Conservation (phyloP, 1,284 basidiomycete species). For the Bjerkandera adusta region DNA sequence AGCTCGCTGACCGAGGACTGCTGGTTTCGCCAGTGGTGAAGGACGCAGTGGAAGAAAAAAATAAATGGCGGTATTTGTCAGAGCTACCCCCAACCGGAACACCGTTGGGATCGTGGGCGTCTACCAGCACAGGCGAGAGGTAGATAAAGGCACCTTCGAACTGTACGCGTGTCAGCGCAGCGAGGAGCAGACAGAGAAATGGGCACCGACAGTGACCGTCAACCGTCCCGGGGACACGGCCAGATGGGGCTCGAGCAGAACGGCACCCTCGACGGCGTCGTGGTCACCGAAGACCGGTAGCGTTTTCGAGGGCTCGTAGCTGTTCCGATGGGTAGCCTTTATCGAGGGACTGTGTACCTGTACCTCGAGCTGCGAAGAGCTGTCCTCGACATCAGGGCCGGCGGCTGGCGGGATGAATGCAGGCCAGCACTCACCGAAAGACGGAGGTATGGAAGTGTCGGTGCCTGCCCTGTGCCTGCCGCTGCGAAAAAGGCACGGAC, state of each 20-base stretch:
- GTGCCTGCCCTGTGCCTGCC: conserved; percentile 11
- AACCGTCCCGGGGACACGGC: conserved; percentile 50
- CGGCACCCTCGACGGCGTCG: conserved; percentile 56
- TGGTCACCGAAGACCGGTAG: conserved; percentile 59
- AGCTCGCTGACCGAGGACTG: conserved; percentile 39
- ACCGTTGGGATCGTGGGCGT: conserved; percentile 27
- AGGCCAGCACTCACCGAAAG: conserved; percentile 28
- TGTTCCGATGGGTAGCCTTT: conserved; percentile 41
- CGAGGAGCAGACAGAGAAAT: not conserved
- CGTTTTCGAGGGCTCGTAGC: conserved; percentile 34
- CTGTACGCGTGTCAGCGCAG: conserved; percentile 31
- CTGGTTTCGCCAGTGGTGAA: conserved; percentile 39
- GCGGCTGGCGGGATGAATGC: not conserved
- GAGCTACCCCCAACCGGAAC: conserved; percentile 19
- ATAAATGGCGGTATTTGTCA: conserved; percentile 48
- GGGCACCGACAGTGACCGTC: conserved; percentile 47
- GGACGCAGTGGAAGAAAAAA: conserved; percentile 52
- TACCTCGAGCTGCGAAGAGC: conserved; percentile 56
- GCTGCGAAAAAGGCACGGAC: conserved; percentile 4
- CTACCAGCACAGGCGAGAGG: conserved; percentile 30
- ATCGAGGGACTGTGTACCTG: conserved; percentile 58
- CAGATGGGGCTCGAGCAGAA: conserved; percentile 51
- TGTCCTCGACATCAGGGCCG: conserved; percentile 24
- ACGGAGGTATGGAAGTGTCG: conserved; percentile 29
- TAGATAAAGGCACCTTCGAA: conserved; percentile 65